These are phyloP conservation scores for Hymenotorrendiella dingleyae DNA, from an alignment of 2,329 filamentous ascomycete genomes.

Conservation along the genomic window DNA sequence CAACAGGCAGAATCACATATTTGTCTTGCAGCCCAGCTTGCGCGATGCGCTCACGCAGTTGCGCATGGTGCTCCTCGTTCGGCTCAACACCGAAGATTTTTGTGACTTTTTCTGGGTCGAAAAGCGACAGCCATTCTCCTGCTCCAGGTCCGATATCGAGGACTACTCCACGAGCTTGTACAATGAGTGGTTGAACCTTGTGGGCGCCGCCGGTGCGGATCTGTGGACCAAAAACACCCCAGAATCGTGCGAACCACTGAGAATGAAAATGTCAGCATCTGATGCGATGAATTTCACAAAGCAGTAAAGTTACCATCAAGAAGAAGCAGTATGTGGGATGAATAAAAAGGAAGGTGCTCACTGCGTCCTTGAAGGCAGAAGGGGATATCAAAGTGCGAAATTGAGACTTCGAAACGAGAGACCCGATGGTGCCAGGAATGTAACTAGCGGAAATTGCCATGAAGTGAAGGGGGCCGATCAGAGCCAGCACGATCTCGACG, in stretches of 20 bases:
- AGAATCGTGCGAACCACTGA: constrained; percentile 57
- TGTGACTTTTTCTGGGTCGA: constrained; percentile 30
- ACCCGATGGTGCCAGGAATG: constrained; percentile 45
- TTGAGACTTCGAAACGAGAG: constrained; percentile 34
- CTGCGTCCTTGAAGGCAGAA: constrained; percentile 29
- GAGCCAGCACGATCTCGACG: constrained; percentile 12
- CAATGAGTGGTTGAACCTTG: constrained; percentile 40
- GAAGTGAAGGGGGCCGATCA: constrained; percentile 46
- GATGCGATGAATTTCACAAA: too few species aligned
- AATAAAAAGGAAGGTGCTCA: constrained; percentile 7
- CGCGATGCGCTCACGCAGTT: constrained; percentile 41
- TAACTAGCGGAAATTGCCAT: constrained; percentile 42
- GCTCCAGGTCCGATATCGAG: constrained; percentile 57
- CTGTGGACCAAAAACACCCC: constrained; percentile 47
- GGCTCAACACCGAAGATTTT: constrained; percentile 60
- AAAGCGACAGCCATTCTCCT: constrained; percentile 55
- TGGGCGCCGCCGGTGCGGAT: constrained; percentile 38
- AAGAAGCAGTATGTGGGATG: constrained; percentile 35
- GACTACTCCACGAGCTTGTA: constrained; percentile 22
- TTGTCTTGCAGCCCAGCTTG: constrained; percentile 48
- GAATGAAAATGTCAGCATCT: constrained; percentile 33
- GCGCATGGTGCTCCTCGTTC: constrained; percentile 46
- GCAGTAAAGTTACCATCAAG: too few species aligned
- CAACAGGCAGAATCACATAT: constrained; percentile 58
- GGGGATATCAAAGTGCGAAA: constrained; percentile 37